A percentile compares a stretch with the other conserved stretches of the same genome.
Evolutionary conservation across 768 basidiomycete species (phyloP).

Genomic region (Psilocybe subaeruginosa): DNA sequence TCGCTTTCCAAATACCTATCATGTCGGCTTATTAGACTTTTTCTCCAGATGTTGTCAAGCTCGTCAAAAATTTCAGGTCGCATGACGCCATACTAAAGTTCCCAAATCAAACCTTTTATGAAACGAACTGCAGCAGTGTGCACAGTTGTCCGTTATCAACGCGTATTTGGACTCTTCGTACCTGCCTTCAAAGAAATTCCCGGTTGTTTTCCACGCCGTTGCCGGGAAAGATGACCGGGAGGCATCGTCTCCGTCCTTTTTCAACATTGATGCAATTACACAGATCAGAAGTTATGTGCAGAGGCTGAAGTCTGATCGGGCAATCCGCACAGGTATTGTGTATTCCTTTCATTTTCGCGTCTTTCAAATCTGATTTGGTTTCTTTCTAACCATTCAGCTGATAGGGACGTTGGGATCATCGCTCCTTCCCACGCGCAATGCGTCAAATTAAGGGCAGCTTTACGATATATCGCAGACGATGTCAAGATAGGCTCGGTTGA

Average conservation of each 20-base stretch:
- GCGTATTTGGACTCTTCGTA: conserved; percentile 40
- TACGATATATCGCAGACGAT: conserved; percentile 36
- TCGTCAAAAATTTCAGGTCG: conserved; percentile 68
- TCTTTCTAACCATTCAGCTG: conserved; percentile 31
- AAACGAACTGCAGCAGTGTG: conserved; percentile 52
- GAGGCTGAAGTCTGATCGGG: conserved; percentile 33
- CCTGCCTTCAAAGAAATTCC: conserved; percentile 51
- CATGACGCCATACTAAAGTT: conserved; percentile 62
- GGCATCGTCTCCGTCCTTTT: conserved; percentile 69
- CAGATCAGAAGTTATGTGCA: conserved; percentile 56
- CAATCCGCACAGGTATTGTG: conserved; percentile 41
- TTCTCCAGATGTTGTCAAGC: conserved; percentile 55
- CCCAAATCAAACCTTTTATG: conserved; percentile 65
- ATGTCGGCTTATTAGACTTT: not conserved
- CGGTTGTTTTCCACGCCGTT: conserved; percentile 64
- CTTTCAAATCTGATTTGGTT: not conserved
- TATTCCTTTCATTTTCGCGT: not conserved
- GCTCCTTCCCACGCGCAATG: conserved; percentile 67
- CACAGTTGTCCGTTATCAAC: conserved; percentile 41
- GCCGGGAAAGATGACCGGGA: conserved; percentile 68
- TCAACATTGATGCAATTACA: conserved; percentile 63
- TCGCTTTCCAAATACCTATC: not conserved
- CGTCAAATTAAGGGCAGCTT: conserved; percentile 43
- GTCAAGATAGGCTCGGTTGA: conserved; percentile 70
- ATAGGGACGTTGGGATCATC: conserved; percentile 61